Evolutionary conservation across 257 asterid species (phyloP).

Genomic region (Salvia rosmarinus): DNA sequence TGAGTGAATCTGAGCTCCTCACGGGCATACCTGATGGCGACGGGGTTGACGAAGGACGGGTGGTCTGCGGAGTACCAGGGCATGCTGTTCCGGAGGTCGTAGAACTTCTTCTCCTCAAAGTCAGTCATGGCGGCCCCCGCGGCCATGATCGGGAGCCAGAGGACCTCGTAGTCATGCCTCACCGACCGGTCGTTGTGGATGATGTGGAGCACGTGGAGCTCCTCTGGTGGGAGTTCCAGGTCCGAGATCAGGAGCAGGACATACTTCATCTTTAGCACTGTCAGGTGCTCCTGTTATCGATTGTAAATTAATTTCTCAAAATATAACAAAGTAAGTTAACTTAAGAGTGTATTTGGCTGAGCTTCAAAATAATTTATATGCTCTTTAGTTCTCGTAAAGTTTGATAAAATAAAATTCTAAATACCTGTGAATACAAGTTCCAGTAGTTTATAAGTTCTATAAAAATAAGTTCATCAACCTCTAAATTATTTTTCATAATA

Average conservation of each 20-base stretch:
- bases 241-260: slow-evolving; percentile 76
- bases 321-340: too few species aligned
- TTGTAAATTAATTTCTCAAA: neutral
- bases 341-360: too few species aligned
- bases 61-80: slow-evolving; percentile 87
- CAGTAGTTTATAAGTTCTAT: too few species aligned
- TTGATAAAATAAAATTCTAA: too few species aligned
- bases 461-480: too few species aligned
- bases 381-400: too few species aligned
- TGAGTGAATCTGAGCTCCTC: slow-evolving; percentile 62
- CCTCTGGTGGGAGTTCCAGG: slow-evolving; percentile 69
- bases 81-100: slow-evolving; percentile 57
- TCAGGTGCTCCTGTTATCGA: slow-evolving; percentile 56
- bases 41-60: slow-evolving; percentile 64
- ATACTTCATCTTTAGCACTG: slow-evolving; percentile 60
- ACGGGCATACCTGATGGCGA: slow-evolving; percentile 56
- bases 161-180: slow-evolving; percentile 72
- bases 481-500: too few species aligned
- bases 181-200: slow-evolving; percentile 57
- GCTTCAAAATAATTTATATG: too few species aligned
- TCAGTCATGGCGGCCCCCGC: slow-evolving; percentile 31
- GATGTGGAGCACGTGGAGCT: slow-evolving; percentile 69
- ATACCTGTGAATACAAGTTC: too few species aligned
- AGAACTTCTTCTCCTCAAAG: slow-evolving; percentile 41
- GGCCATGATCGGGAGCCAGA: slow-evolving; percentile 82